Percentiles rank a stretch among this genome's conserved stretches.
Conservation (phyloP, 2,329 filamentous ascomycete species). For the Paecilomyces variotii region DNA sequence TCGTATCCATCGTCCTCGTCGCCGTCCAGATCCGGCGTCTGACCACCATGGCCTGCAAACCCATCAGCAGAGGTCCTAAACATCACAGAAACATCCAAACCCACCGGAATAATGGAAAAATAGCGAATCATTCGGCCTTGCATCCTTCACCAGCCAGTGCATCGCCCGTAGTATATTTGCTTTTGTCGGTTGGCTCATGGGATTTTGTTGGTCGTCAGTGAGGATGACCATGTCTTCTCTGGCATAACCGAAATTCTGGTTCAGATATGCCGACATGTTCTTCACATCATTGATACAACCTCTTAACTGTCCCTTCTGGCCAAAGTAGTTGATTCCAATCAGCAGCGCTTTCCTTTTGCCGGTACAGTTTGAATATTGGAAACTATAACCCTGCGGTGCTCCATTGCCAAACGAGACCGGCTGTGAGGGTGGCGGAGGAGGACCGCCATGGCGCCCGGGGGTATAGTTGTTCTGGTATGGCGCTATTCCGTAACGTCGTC, state of each 20-base stretch:
- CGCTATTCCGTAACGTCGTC: constrained; percentile 11
- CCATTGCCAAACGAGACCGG: constrained; percentile 71
- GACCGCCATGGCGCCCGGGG: constrained; percentile 51
- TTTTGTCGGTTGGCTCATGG: constrained; percentile 94
- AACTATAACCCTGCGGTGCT: constrained; percentile 71
- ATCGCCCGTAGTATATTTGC: constrained; percentile 91
- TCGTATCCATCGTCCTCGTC: constrained; percentile 73
- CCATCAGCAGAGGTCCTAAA: constrained; percentile 4
- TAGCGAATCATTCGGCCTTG: constrained; percentile 81
- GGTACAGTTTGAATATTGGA: constrained; percentile 87
- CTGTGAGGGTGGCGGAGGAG: constrained; percentile 58
- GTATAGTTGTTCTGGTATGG: constrained; percentile 47
- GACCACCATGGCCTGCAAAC: constrained; percentile 60
- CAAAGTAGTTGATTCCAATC: constrained; percentile 96
- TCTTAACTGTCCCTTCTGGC: constrained; percentile 78
- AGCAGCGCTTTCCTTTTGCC: constrained; percentile 81
- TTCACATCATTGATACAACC: constrained; percentile 97
- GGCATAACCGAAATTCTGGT: constrained; percentile 84
- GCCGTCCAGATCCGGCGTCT: constrained; percentile 64
- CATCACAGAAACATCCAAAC: constrained; percentile 15
- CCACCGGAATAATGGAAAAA: constrained; percentile 96
- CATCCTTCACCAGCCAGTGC: constrained; percentile 97
- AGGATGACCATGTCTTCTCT: constrained; percentile 94
- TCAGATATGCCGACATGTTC: constrained; percentile 90
- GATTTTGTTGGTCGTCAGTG: constrained; percentile 94